Evolutionary conservation across 129 eudicot species (phyloP).

Genomic region (Flaveria ramosissima): DNA sequence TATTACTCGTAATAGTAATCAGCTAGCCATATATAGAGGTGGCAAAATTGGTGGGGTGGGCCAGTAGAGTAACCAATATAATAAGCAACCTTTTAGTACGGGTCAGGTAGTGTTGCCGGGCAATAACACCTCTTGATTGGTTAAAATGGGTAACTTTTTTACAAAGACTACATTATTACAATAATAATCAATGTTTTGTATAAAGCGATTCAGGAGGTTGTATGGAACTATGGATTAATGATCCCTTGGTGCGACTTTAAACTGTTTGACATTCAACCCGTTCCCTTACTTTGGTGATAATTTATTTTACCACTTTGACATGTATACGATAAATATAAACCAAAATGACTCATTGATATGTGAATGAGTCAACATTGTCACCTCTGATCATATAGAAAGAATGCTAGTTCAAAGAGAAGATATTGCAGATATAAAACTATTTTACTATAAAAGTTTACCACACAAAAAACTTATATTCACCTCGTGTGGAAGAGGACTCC

Average conservation of each 20-base stretch:
- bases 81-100: background rate
- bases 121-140: background rate
- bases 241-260: background rate
- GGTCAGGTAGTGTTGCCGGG: background rate
- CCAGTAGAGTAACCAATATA: background rate
- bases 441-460: background rate
- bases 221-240: background rate
- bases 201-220: background rate
- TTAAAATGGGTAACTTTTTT: background rate
- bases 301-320: background rate
- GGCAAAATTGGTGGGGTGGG: background rate
- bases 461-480: conserved; percentile 33
- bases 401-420: conserved; percentile 1
- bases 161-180: background rate
- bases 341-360: background rate
- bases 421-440: background rate
- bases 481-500: conserved; percentile 71
- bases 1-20: background rate
- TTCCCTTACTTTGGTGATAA: background rate
- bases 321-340: background rate
- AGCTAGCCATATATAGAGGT: background rate
- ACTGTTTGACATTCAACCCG: background rate
- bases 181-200: background rate
- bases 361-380: background rate
- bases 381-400: conserved; percentile 1